Percentiles rank a stretch among this genome's conserved stretches.
These are phyloP conservation scores for Pseudogymnoascus sp. DNA, from an alignment of 2,329 filamentous ascomycete genomes.

Conservation along the genomic window DNA sequence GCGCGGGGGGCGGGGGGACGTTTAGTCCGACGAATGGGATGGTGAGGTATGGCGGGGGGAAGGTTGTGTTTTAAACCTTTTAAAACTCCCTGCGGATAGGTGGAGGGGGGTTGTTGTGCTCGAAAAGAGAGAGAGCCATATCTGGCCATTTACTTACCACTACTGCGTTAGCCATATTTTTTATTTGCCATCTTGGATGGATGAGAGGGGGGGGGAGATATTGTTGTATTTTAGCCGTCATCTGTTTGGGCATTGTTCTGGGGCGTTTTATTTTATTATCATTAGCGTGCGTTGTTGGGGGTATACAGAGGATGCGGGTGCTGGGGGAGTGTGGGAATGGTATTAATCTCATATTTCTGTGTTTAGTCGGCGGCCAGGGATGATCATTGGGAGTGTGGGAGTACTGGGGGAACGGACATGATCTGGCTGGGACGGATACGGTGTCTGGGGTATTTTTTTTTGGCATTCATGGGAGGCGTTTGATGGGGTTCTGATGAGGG, in stretches of 20 bases:
- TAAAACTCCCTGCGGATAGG: not conserved
- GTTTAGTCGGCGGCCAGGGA: not conserved
- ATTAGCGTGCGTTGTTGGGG: not conserved
- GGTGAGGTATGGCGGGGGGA: not conserved
- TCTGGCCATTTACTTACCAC: slow-evolving; percentile 1
- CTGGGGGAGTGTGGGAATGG: not conserved
- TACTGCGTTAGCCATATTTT: slow-evolving; percentile 2
- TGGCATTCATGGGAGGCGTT: not conserved
- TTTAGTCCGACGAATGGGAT: slow-evolving; percentile 4
- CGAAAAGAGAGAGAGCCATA: not conserved
- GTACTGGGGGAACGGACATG: not conserved
- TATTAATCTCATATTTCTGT: not conserved
- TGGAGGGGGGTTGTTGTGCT: not conserved
- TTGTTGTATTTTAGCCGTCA: slow-evolving; percentile 2
- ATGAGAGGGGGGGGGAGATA: not conserved
- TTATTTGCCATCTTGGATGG: not conserved
- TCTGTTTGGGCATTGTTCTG: not conserved
- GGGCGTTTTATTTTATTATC: slow-evolving; percentile 4
- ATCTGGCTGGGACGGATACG: slow-evolving; percentile 4
- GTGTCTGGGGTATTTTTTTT: not conserved
- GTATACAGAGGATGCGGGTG: not conserved
- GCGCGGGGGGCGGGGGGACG: not conserved
- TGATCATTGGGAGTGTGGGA: not conserved
- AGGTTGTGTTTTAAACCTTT: not conserved
- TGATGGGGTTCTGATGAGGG: not conserved